phyloP scores from a whole-genome alignment of 2,329 filamentous ascomycete genomes.

The Fusarium anthophilum region DNA sequence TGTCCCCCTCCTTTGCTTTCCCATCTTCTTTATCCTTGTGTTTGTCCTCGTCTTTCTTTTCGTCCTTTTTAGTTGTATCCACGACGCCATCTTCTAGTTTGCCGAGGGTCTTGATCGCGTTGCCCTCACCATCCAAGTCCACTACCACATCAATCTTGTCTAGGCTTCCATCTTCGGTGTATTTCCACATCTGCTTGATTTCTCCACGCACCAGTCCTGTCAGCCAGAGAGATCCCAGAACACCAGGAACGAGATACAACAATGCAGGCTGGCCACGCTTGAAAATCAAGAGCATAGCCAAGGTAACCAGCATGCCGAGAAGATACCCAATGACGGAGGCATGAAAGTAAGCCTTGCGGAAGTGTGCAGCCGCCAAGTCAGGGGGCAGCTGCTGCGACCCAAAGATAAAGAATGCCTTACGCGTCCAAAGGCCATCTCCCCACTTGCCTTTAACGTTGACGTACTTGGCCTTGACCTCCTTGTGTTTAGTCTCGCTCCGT shows the following conservation, averaged over 20 bases:
- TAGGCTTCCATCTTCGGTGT: slow-evolving; percentile 75
- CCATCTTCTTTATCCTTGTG: slow-evolving; percentile 17
- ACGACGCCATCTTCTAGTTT: slow-evolving; percentile 51
- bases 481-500: slow-evolving; percentile 52
- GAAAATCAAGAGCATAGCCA: slow-evolving; percentile 80
- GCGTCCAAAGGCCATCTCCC: slow-evolving; percentile 86
- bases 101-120: slow-evolving; percentile 53
- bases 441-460: slow-evolving; percentile 74
- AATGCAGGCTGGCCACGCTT: slow-evolving; percentile 89
- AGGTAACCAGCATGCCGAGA: slow-evolving; percentile 78
- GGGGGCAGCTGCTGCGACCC: slow-evolving; percentile 40
- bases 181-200: slow-evolving; percentile 78
- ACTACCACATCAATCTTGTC: slow-evolving; percentile 65
- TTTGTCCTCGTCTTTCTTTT: slow-evolving; percentile 39
- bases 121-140: slow-evolving; percentile 61
- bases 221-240: slow-evolving; percentile 78
- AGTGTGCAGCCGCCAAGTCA: slow-evolving; percentile 58
- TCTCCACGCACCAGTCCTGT: slow-evolving; percentile 79
- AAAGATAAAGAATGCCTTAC: slow-evolving; percentile 41
- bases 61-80: slow-evolving; percentile 46
- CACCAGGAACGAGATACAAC: slow-evolving; percentile 89
- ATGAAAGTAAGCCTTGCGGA: slow-evolving; percentile 87
- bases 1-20: slow-evolving; percentile 2
- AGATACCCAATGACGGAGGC: slow-evolving; percentile 81
- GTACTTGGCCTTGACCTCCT: slow-evolving; percentile 62